phyloP scores from a whole-genome alignment of 305 asterid genomes.

The Salvia sclarea region DNA sequence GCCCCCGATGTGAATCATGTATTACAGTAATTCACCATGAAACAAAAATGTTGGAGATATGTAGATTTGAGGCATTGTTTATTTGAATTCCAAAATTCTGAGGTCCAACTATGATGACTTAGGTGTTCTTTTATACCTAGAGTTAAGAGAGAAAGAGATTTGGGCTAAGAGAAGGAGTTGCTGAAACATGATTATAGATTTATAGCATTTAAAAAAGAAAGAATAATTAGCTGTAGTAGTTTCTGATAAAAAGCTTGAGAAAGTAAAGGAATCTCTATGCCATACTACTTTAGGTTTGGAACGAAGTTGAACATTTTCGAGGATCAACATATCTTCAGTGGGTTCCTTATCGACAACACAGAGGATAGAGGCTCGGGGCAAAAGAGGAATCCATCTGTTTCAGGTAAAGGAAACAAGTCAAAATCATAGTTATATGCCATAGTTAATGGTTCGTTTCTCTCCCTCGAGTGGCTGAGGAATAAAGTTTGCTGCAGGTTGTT shows the following conservation, averaged over 20 bases:
- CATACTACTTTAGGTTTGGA: conserved; percentile 30
- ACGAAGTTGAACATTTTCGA: conserved; percentile 24
- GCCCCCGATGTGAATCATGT: background rate
- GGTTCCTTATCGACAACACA: conserved; percentile 59
- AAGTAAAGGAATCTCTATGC: conserved; percentile 22
- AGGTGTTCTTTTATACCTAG: background rate
- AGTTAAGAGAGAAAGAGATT: background rate
- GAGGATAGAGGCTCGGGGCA: conserved; percentile 33
- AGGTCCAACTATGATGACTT: background rate
- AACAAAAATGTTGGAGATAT: no score
- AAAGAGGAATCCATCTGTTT: conserved; percentile 39
- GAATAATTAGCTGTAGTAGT: background rate
- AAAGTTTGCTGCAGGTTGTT: conserved; percentile 35
- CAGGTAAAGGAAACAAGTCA: conserved; percentile 12
- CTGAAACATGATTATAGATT: background rate
- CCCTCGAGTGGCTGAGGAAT: conserved; percentile 48
- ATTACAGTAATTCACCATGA: background rate
- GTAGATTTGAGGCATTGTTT: background rate
- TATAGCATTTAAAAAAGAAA: no score
- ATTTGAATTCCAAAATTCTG: background rate
- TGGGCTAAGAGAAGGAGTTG: conserved; percentile 11
- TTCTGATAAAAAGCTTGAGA: conserved; percentile 8
- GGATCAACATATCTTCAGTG: conserved; percentile 39
- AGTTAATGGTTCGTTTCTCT: conserved; percentile 29
- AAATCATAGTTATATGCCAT: conserved; percentile 36